phyloP scores from a whole-genome alignment of 2,329 filamentous ascomycete genomes.

The Xylaria sp. region DNA sequence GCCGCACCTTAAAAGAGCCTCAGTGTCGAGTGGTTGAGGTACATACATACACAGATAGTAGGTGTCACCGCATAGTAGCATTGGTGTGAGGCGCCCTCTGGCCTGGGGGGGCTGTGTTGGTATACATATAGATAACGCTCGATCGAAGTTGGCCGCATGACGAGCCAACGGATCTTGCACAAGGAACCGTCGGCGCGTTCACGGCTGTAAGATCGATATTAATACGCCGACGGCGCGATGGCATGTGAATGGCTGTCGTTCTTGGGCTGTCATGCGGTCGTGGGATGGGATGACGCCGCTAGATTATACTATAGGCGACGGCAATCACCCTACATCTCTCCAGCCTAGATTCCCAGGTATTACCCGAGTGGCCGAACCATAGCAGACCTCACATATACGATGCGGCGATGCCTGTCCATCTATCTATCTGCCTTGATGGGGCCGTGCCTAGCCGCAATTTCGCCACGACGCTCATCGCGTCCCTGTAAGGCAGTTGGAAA shows the following conservation, averaged over 20 bases:
- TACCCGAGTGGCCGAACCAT: not conserved
- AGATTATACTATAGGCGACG: not conserved
- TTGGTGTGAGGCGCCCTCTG: slow-evolving; percentile 22
- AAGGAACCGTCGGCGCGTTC: not conserved
- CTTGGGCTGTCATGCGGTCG: not conserved
- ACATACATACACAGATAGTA: too few species aligned
- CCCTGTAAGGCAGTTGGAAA: not conserved
- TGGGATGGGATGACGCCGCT: not conserved
- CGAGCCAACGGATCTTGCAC: not conserved
- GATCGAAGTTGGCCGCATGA: slow-evolving; percentile 9
- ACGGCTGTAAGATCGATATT: not conserved
- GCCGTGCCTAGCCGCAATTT: slow-evolving; percentile 7
- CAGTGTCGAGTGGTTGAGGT: slow-evolving; percentile 21
- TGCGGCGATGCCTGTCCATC: not conserved
- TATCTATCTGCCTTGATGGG: not conserved
- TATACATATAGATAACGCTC: too few species aligned
- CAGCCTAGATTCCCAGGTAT: slow-evolving; percentile 1
- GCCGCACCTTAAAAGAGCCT: slow-evolving; percentile 29
- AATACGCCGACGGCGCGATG: too few species aligned
- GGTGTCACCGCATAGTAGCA: slow-evolving; percentile 28
- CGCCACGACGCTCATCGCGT: not conserved
- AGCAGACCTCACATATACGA: slow-evolving; percentile 9
- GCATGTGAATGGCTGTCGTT: too few species aligned
- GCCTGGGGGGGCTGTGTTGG: too few species aligned
- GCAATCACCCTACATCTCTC: not conserved